A percentile compares a stretch with the other conserved stretches of the same genome.
Evolutionary conservation across 129 eudicot genomes (phyloP).

Genomic region (Centaurea solstitialis): DNA sequence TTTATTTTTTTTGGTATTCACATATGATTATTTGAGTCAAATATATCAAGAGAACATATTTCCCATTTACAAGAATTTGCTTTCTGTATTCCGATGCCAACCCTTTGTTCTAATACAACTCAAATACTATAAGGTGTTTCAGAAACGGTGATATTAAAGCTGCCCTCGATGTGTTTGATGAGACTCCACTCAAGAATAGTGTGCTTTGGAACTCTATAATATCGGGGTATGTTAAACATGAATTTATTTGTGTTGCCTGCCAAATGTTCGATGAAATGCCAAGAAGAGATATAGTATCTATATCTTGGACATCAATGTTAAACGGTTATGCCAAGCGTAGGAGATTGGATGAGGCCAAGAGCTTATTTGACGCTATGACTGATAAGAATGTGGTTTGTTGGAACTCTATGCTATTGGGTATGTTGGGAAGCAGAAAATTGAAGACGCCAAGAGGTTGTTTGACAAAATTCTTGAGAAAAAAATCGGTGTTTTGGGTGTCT

Average conservation of each 20-base stretch:
- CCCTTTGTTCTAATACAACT: constrained; percentile 43
- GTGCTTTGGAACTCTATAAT: too few relatives aligned
- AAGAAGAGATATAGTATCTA: constrained; percentile 43
- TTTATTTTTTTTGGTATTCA: not conserved
- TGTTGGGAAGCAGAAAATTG: constrained; percentile 35
- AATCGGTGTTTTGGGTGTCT: constrained; percentile 50
- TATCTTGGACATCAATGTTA: constrained; percentile 78
- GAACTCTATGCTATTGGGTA: constrained; percentile 64
- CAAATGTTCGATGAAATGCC: constrained; percentile 67
- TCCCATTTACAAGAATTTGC: constrained; percentile 4
- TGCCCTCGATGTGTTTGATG: too few relatives aligned
- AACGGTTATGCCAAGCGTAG: constrained; percentile 64
- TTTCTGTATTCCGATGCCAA: constrained; percentile 19
- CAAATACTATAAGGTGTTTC: too few relatives aligned
- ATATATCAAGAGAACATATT: too few relatives aligned
- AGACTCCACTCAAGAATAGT: too few relatives aligned
- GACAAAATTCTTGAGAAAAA: constrained; percentile 45
- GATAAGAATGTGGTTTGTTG: constrained; percentile 55
- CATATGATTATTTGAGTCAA: constrained; percentile 10
- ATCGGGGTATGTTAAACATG: constrained; percentile 45
- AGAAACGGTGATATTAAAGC: too few relatives aligned
- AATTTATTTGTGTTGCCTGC: constrained; percentile 33
- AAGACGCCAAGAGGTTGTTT: constrained; percentile 50
- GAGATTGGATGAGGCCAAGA: constrained; percentile 54
- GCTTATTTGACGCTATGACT: constrained; percentile 55